Evolutionary conservation across 331 rosid species (phyloP).

Genomic region (Pyrus hybrid): DNA sequence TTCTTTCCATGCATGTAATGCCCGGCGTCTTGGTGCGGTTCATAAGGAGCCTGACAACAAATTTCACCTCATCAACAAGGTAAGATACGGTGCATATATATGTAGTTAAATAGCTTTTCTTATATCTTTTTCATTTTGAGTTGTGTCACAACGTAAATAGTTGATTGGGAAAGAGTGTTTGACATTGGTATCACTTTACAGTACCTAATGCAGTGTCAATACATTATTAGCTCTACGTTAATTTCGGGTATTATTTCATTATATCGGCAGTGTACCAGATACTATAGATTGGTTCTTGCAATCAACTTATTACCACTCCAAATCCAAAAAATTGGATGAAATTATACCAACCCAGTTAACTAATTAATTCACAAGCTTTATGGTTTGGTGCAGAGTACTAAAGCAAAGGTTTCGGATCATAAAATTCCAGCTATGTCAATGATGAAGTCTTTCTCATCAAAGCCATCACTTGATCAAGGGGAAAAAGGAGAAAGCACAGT

Average conservation of each 20-base stretch:
- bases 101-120: not conserved
- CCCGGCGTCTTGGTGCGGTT: constrained; percentile 20
- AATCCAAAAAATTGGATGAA: not conserved
- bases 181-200: not conserved
- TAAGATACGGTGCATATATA: not conserved
- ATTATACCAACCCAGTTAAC: not conserved
- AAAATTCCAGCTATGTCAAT: not conserved
- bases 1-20: constrained; percentile 59
- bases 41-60: constrained; percentile 25
- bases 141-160: not conserved
- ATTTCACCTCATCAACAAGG: constrained; percentile 28
- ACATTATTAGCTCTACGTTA: not conserved
- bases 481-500: constrained; percentile 1
- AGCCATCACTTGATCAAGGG: not conserved
- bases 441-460: not conserved
- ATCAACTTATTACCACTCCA: not conserved
- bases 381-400: constrained; percentile 33
- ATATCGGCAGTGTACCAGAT: not conserved
- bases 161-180: not conserved
- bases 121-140: not conserved
- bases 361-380: not conserved
- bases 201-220: not conserved
- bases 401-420: constrained; percentile 3
- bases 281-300: not conserved
- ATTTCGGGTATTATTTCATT: not conserved